Evolutionary conservation across 352 stramenopile species (phyloP).

Genomic region (Phytophthora boehmeriae): DNA sequence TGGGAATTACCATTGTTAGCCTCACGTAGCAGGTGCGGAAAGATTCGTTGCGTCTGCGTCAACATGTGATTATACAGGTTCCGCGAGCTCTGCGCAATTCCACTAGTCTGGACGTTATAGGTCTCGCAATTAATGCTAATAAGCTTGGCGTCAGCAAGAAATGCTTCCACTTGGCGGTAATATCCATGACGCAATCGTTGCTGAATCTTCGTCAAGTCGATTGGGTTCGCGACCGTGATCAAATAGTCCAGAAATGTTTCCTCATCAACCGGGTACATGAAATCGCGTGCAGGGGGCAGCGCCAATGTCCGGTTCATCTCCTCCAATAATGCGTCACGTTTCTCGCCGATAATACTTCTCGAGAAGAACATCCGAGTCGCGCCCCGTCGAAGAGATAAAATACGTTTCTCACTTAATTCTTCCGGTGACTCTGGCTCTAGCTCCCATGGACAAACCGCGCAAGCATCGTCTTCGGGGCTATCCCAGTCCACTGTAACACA

Average conservation of each 20-base stretch:
- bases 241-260: constrained; percentile 80
- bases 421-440: constrained; percentile 53
- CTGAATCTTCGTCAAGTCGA: constrained; percentile 85
- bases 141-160: constrained; percentile 78
- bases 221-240: constrained; percentile 82
- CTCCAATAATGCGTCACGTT: constrained; percentile 54
- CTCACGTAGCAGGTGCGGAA: constrained; percentile 50
- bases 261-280: constrained; percentile 79
- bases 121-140: constrained; percentile 81
- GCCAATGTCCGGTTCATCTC: constrained; percentile 69
- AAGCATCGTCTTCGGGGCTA: constrained; percentile 69
- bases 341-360: constrained; percentile 50
- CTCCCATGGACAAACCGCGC: constrained; percentile 80
- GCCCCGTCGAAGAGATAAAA: constrained; percentile 39
- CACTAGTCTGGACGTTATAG: constrained; percentile 84
- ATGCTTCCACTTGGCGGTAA: constrained; percentile 86
- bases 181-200: constrained; percentile 66
- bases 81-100: constrained; percentile 84
- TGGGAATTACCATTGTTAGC: constrained; percentile 25
- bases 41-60: constrained; percentile 66
- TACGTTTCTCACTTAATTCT: constrained; percentile 47
- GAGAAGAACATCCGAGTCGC: constrained; percentile 55
- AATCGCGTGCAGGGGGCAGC: constrained; percentile 76
- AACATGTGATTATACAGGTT: constrained; percentile 67
- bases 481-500: constrained; percentile 78